Evolutionary conservation across 1,284 basidiomycete genomes (phyloP).

Genomic region (Anthracocystis setariae): DNA sequence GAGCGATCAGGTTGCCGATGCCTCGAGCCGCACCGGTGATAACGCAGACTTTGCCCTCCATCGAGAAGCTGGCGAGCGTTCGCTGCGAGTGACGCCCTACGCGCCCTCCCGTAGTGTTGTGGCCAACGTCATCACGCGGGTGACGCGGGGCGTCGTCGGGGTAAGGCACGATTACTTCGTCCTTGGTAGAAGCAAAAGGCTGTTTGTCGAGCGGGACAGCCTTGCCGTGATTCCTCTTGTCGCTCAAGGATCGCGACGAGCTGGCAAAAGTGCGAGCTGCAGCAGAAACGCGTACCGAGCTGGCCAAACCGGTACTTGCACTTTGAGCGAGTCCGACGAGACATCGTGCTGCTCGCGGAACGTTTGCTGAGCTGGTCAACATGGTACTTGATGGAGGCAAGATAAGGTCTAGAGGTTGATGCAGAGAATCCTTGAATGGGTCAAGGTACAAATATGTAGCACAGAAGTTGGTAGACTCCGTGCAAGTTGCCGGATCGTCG

Average conservation of each 20-base stretch:
- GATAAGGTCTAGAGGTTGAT: neutral
- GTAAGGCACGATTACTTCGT: constrained; percentile 40
- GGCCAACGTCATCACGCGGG: constrained; percentile 53
- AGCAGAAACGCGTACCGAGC: constrained; percentile 13
- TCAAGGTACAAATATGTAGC: too few relatives aligned
- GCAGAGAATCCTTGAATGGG: neutral
- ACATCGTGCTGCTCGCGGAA: constrained; percentile 24
- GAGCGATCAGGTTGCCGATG: constrained; percentile 67
- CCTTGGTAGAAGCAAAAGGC: constrained; percentile 38
- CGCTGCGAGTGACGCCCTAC: constrained; percentile 53
- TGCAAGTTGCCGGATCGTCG: constrained; percentile 14
- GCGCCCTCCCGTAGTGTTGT: constrained; percentile 54
- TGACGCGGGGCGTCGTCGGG: constrained; percentile 44
- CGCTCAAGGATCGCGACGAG: constrained; percentile 29
- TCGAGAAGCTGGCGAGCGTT: constrained; percentile 59
- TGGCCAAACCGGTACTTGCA: constrained; percentile 7
- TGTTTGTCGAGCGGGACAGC: constrained; percentile 21
- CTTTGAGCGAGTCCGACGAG: constrained; percentile 15
- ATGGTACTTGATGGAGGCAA: constrained; percentile 14
- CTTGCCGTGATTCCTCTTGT: constrained; percentile 30
- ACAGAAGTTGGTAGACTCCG: constrained; percentile 15
- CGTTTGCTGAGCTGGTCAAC: constrained; percentile 19
- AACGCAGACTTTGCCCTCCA: constrained; percentile 78
- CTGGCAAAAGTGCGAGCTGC: constrained; percentile 22
- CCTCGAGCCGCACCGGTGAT: constrained; percentile 95